Evolutionary conservation across 2,329 filamentous ascomycete genomes (phyloP).

Genomic region (Exophiala spinifera): DNA sequence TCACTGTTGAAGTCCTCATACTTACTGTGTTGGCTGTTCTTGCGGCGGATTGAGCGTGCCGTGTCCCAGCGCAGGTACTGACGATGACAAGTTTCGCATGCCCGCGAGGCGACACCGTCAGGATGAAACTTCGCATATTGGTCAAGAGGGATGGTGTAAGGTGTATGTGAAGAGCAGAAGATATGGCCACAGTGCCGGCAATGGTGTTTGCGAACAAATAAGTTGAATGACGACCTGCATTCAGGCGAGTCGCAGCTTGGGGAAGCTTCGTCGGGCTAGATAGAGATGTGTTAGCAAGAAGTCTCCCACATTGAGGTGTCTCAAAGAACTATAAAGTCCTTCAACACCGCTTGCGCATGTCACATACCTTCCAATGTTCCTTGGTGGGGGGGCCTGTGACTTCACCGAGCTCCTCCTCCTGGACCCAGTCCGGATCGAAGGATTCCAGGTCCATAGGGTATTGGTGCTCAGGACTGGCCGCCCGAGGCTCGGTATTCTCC

Average conservation of each 20-base stretch:
- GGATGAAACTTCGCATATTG: constrained; percentile 64
- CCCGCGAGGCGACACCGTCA: constrained; percentile 52
- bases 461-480: constrained; percentile 18
- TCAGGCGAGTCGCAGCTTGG: constrained; percentile 55
- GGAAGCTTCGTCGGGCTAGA: constrained; percentile 57
- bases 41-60: constrained; percentile 46
- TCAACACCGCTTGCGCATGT: neutral
- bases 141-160: constrained; percentile 57
- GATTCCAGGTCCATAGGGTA: constrained; percentile 13
- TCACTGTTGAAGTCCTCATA: constrained; percentile 22
- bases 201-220: constrained; percentile 63
- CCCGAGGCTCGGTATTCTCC: constrained; percentile 36
- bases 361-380: constrained; percentile 64
- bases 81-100: constrained; percentile 60
- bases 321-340: too few species aligned
- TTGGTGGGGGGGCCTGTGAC: constrained; percentile 59
- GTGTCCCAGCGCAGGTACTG: constrained; percentile 59
- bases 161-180: constrained; percentile 60
- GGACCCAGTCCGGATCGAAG: constrained; percentile 22
- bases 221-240: constrained; percentile 58
- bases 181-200: constrained; percentile 65
- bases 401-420: constrained; percentile 48
- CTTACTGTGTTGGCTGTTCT: constrained; percentile 45
- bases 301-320: neutral
- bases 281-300: constrained; percentile 15